These are phyloP conservation scores for Epichloe gansuensis DNA, from an alignment of 2,329 filamentous ascomycete species.

Conservation along the genomic window DNA sequence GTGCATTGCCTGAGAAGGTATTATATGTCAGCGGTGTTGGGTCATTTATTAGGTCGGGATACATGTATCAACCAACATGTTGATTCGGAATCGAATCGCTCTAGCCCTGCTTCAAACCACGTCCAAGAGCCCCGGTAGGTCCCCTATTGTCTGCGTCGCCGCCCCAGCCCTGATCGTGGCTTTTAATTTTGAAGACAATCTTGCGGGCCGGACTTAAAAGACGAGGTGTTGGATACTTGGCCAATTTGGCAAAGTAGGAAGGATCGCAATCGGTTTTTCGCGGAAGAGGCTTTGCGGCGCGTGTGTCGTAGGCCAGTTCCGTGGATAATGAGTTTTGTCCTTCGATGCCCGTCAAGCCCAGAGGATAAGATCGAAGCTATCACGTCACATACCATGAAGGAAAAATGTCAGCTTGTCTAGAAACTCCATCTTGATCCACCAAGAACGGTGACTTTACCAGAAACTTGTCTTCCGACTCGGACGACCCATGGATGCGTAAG, in stretches of 20 bases:
- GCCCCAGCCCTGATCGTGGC: constrained; percentile 48
- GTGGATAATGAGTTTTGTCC: constrained; percentile 16
- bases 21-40: constrained; percentile 1
- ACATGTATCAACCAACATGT: constrained; percentile 14
- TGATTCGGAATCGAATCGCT: constrained; percentile 34
- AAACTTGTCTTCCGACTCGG: constrained; percentile 19
- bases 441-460: constrained; percentile 16
- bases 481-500: constrained; percentile 14
- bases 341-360: constrained; percentile 22
- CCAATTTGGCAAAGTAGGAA: constrained; percentile 20
- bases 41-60: neutral
- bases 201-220: constrained; percentile 43
- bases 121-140: constrained; percentile 40
- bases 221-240: constrained; percentile 26
- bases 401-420: neutral
- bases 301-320: constrained; percentile 18
- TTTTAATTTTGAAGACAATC: constrained; percentile 46
- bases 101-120: constrained; percentile 53
- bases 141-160: constrained; percentile 19
- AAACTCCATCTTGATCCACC: too few relatives aligned
- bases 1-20: constrained; percentile 14
- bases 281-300: constrained; percentile 17
- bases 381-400: neutral
- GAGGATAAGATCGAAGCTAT: constrained; percentile 26
- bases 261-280: constrained; percentile 16